Percentiles rank a stretch among this genome's conserved stretches.
phyloP scores from a whole-genome alignment of 306 rosid species.

The Dalbergia cochinchinensis region DNA sequence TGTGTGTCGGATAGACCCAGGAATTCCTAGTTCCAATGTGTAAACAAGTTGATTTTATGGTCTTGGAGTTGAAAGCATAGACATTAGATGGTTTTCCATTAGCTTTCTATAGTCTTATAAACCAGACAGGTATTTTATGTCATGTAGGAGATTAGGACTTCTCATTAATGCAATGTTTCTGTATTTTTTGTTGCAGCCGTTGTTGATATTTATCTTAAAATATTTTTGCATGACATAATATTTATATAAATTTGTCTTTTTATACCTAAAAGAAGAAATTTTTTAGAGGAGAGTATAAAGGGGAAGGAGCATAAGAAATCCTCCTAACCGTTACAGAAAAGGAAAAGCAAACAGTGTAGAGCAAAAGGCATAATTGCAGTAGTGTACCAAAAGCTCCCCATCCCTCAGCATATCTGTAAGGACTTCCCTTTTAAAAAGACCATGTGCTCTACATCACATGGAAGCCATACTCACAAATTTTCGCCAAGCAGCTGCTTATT shows the following conservation, averaged over 20 bases:
- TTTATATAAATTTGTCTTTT: no score
- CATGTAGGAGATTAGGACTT: background rate
- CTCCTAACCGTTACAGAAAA: background rate
- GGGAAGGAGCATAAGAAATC: background rate
- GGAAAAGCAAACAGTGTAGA: background rate
- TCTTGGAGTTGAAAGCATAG: conserved; percentile 15
- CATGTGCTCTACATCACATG: background rate
- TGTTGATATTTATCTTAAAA: background rate
- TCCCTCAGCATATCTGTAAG: background rate
- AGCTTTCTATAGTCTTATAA: background rate
- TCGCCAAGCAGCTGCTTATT: background rate
- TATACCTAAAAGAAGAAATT: no score
- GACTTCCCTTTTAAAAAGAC: background rate
- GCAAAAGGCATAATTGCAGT: background rate
- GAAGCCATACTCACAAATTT: background rate
- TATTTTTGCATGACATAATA: background rate
- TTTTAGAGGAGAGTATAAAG: background rate
- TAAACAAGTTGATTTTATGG: background rate
- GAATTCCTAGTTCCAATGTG: conserved; percentile 19
- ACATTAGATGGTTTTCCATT: conserved; percentile 2
- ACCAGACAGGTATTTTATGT: background rate
- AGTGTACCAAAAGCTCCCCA: background rate
- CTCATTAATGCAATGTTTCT: background rate
- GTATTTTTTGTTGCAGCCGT: background rate
- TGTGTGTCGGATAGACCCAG: background rate